Conservation (phyloP, 1,284 basidiomycete genomes). For the Trametes polyzona region DNA sequence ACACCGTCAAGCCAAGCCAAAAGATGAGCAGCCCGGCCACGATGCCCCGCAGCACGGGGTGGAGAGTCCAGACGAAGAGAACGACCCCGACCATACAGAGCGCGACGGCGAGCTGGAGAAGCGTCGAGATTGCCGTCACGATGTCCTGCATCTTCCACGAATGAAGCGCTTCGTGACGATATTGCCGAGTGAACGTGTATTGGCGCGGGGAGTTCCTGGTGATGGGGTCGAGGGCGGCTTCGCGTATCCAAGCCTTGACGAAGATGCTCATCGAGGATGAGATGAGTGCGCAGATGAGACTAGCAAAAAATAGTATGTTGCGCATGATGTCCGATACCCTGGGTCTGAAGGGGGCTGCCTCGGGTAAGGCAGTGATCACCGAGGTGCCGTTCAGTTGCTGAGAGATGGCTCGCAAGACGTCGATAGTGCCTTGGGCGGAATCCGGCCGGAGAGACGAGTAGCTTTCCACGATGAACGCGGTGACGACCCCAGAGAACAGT, state of each 20-base stretch:
- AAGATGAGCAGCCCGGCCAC: not conserved
- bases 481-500: constrained; percentile 13
- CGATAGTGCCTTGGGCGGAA: not conserved
- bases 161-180: not conserved
- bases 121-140: not conserved
- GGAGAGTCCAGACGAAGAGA: not conserved
- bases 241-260: constrained; percentile 9
- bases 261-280: constrained; percentile 1
- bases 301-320: not conserved
- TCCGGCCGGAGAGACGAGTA: not conserved
- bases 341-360: not conserved
- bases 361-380: not conserved
- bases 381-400: constrained; percentile 2
- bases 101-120: not conserved
- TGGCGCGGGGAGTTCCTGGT: not conserved
- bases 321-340: not conserved
- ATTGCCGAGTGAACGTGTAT: not conserved
- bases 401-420: constrained; percentile 1
- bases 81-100: constrained; percentile 1
- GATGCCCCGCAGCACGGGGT: not conserved
- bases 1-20: not conserved
- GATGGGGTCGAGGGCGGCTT: not conserved
- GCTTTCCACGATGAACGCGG: constrained; percentile 7
- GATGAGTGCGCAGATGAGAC: constrained; percentile 2
- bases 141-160: not conserved